Percentiles rank a stretch among this genome's conserved stretches.
These are phyloP conservation scores for Alopecurus myosuroides DNA, from an alignment of 176 grass and related monocot species.

Conservation along the genomic window DNA sequence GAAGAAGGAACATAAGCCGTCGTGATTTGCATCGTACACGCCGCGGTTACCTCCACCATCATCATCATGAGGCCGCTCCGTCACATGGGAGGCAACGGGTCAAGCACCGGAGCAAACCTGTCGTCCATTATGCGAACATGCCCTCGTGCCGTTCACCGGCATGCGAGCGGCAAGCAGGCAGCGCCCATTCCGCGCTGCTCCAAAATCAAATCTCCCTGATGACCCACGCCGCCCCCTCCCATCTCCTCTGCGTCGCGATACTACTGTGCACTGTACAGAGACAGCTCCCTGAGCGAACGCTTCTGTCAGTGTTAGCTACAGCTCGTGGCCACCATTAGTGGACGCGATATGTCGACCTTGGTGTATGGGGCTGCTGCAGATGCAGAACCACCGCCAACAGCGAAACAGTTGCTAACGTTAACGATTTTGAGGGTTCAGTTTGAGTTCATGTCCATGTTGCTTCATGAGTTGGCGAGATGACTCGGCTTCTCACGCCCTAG, in stretches of 20 bases:
- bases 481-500: not conserved
- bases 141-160: not conserved
- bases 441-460: not conserved
- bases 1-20: not conserved
- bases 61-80: too few relatives aligned
- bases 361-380: not conserved
- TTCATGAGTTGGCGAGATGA: not conserved
- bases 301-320: not conserved
- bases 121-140: not conserved
- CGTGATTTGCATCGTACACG: not conserved
- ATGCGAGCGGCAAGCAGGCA: constrained; percentile 7
- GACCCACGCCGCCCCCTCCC: too few relatives aligned
- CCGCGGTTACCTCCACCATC: not conserved
- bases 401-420: not conserved
- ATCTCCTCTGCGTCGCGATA: not conserved
- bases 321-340: not conserved
- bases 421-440: not conserved
- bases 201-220: not conserved
- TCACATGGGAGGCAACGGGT: constrained; percentile 18
- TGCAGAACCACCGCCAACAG: not conserved
- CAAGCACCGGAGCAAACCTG: not conserved
- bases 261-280: not conserved
- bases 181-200: not conserved
- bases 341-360: not conserved
- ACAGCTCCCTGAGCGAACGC: not conserved